A percentile compares a stretch with the other conserved stretches of the same genome.
These are phyloP conservation scores for Backusella sp. DNA, from an alignment of 192 early-diverging fungal genomes.

Conservation along the genomic window DNA sequence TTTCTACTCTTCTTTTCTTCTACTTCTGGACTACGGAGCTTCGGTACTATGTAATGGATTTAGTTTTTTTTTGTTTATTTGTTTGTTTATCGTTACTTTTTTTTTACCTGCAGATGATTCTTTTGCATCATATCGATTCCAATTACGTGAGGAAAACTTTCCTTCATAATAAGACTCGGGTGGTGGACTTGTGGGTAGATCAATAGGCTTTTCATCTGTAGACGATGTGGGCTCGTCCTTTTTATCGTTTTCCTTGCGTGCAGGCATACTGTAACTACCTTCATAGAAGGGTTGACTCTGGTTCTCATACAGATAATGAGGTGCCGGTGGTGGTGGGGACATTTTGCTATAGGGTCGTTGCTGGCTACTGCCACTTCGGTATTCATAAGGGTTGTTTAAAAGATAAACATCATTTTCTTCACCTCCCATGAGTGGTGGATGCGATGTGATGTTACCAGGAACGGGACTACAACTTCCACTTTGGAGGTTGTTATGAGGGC, in stretches of 20 bases:
- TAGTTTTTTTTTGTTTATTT: background rate
- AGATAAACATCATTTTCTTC: conserved; percentile 28
- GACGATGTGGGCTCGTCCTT: background rate
- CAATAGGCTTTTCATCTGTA: background rate
- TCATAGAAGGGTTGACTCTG: background rate
- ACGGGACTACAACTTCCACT: conserved; percentile 32
- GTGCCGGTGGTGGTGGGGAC: background rate
- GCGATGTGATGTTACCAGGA: conserved; percentile 4
- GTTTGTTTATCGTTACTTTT: background rate
- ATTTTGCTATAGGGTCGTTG: background rate
- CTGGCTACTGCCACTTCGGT: background rate
- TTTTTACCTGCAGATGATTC: background rate
- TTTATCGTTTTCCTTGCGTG: background rate
- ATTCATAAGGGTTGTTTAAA: conserved; percentile 29
- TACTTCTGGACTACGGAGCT: background rate
- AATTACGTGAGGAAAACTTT: background rate
- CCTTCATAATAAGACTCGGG: conserved; percentile 11
- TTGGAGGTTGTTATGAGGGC: background rate
- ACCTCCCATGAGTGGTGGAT: background rate
- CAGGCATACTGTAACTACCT: background rate
- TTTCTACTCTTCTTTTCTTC: background rate
- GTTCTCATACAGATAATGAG: background rate
- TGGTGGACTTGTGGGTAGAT: conserved; percentile 17
- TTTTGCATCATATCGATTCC: background rate
- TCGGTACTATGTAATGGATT: background rate